phyloP scores from a whole-genome alignment of 192 early-diverging fungal species.

The Chytriomyces hyalinus region DNA sequence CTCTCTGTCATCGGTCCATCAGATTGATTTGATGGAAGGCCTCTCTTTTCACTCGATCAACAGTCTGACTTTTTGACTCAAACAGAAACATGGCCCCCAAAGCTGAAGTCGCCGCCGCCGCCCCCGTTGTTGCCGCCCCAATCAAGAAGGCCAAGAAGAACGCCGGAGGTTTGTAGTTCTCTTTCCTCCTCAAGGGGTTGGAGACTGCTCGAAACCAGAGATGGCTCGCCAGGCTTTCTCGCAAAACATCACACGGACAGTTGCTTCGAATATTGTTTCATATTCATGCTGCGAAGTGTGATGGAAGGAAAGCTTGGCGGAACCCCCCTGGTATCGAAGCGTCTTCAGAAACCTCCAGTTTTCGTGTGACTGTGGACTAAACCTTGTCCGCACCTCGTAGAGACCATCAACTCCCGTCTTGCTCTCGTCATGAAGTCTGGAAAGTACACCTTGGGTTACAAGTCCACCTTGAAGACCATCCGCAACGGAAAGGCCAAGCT shows the following conservation, averaged over 20 bases:
- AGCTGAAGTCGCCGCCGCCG: slow-evolving; percentile 28
- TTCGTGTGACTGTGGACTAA: too few relatives aligned
- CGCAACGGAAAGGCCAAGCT: slow-evolving; percentile 99
- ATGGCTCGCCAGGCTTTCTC: neutral
- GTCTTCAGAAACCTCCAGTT: too few relatives aligned
- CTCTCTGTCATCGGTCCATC: too few relatives aligned
- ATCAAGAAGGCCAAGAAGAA: slow-evolving; percentile 82
- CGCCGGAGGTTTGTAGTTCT: slow-evolving; percentile 28
- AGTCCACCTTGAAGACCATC: slow-evolving; percentile 97
- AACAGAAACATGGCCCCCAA: slow-evolving; percentile 31
- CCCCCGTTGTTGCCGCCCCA: slow-evolving; percentile 53
- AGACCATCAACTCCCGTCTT: slow-evolving; percentile 98
- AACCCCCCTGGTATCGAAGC: too few relatives aligned
- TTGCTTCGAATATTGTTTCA: neutral
- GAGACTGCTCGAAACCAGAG: neutral
- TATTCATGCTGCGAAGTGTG: neutral
- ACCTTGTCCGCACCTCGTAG: slow-evolving; percentile 39
- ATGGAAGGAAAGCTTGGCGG: too few relatives aligned
- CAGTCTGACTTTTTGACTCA: neutral
- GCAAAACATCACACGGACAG: slow-evolving; percentile 12
- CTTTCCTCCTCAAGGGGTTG: neutral
- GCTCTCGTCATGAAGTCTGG: slow-evolving; percentile 99
- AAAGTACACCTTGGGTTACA: slow-evolving; percentile 98
- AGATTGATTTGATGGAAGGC: too few relatives aligned
- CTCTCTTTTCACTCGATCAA: too few relatives aligned